These are phyloP conservation scores for Colletotrichum sansevieriae DNA, from an alignment of 2,329 filamentous ascomycete species.

Conservation along the genomic window DNA sequence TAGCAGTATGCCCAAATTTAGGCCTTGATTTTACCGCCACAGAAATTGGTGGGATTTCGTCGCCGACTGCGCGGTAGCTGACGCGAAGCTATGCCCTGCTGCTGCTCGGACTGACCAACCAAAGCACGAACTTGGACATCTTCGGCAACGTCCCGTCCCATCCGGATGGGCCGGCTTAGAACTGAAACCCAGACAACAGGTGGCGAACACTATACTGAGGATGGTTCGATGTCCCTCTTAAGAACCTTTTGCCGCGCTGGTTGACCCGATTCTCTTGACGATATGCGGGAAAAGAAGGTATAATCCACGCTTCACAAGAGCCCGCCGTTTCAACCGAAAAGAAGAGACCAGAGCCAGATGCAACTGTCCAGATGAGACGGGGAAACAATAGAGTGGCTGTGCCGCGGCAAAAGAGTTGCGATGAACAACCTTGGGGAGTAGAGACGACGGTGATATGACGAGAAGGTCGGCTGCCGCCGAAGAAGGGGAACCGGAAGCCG, in stretches of 20 bases:
- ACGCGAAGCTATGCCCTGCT: slow-evolving; percentile 5
- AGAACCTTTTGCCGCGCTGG: neutral
- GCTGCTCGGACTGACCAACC: neutral
- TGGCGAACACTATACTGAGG: neutral
- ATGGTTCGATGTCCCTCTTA: neutral
- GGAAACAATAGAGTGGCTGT: slow-evolving; percentile 10
- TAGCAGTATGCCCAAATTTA: neutral
- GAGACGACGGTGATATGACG: slow-evolving; percentile 15
- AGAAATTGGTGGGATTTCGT: neutral
- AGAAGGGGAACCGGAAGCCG: slow-evolving; percentile 7
- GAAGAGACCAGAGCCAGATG: neutral
- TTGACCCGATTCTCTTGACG: neutral
- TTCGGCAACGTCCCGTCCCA: slow-evolving; percentile 13
- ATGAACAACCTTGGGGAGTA: slow-evolving; percentile 20
- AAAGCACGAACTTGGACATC: slow-evolving; percentile 4
- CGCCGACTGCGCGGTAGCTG: neutral
- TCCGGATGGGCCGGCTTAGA: slow-evolving; percentile 24
- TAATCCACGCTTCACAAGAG: neutral
- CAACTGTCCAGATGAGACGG: slow-evolving; percentile 12
- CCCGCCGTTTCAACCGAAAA: slow-evolving; percentile 10
- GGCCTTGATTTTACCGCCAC: neutral
- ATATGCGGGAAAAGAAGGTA: neutral
- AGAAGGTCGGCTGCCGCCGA: slow-evolving; percentile 1
- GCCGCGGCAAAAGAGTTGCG: slow-evolving; percentile 26
- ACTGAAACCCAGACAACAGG: slow-evolving; percentile 21